These are phyloP conservation scores for Boletus vermiculosoides DNA, from an alignment of 768 basidiomycete genomes.

Conservation along the genomic window DNA sequence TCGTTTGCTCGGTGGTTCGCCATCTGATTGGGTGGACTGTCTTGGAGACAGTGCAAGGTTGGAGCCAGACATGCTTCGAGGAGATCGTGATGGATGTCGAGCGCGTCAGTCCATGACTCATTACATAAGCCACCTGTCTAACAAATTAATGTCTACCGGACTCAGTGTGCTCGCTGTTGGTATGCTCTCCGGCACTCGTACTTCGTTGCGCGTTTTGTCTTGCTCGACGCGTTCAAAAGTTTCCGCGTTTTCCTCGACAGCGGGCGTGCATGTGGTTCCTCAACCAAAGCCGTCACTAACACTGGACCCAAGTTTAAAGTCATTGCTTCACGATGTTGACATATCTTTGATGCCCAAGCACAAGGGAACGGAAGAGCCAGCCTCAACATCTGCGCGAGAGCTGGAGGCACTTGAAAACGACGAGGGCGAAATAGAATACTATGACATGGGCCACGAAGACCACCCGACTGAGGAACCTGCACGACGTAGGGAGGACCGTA, in stretches of 20 bases:
- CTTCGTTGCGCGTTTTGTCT: conserved; percentile 26
- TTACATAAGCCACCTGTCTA: conserved; percentile 22
- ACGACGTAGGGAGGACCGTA: conserved; percentile 41
- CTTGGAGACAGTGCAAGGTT: conserved; percentile 6
- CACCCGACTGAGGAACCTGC: conserved; percentile 25
- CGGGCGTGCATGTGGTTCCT: conserved; percentile 23
- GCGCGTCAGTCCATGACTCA: not conserved
- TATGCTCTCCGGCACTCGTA: conserved; percentile 28
- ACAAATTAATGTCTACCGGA: not conserved
- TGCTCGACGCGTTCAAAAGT: conserved; percentile 23
- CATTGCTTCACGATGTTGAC: conserved; percentile 65
- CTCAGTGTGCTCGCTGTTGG: not conserved
- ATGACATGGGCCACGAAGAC: conserved; percentile 37
- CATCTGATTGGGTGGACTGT: conserved; percentile 6
- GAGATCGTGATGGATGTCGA: not conserved
- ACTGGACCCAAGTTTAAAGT: conserved; percentile 64
- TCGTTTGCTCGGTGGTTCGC: conserved; percentile 33
- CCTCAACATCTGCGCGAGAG: conserved; percentile 41
- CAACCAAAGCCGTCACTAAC: conserved; percentile 60
- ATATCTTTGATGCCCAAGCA: conserved; percentile 52
- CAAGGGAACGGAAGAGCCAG: conserved; percentile 23
- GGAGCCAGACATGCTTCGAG: conserved; percentile 15
- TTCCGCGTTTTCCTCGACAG: conserved; percentile 33
- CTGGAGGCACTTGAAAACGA: conserved; percentile 51
- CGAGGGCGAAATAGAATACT: conserved; percentile 30